Conservation (phyloP, 352 stramenopile genomes). For the Pythium chondricola region DNA sequence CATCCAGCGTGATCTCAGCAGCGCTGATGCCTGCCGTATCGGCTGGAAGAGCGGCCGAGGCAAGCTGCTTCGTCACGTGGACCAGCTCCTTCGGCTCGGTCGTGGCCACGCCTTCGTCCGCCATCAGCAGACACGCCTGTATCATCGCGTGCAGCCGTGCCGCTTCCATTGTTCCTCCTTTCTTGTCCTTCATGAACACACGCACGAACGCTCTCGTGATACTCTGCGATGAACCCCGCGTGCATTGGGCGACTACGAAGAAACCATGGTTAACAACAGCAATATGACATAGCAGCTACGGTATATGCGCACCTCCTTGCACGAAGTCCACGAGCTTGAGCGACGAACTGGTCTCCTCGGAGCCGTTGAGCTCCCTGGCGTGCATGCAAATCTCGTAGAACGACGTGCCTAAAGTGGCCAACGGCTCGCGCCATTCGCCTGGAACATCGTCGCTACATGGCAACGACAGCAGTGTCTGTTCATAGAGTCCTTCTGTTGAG, state of each 20-base stretch:
- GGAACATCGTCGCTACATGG: conserved; percentile 22
- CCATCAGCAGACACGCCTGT: conserved; percentile 48
- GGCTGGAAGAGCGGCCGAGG: conserved; percentile 30
- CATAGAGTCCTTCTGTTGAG: no score
- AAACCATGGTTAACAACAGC: no score
- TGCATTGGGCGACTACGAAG: conserved; percentile 51
- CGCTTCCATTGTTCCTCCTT: conserved; percentile 25
- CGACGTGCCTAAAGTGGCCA: conserved; percentile 25
- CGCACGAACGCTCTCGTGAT: conserved; percentile 47
- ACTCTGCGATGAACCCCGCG: conserved; percentile 53
- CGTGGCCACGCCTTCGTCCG: conserved; percentile 18
- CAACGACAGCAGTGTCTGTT: conserved; percentile 41
- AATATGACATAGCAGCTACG: neutral
- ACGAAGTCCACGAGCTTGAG: conserved; percentile 50
- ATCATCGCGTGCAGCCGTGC: conserved; percentile 38
- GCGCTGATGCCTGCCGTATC: conserved; percentile 9
- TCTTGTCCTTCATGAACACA: conserved; percentile 38
- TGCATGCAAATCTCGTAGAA: conserved; percentile 56
- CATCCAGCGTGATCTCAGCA: conserved; percentile 36
- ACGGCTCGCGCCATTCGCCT: conserved; percentile 19
- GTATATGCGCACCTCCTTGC: conserved; percentile 48
- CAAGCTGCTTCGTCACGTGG: conserved; percentile 35
- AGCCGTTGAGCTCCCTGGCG: conserved; percentile 20
- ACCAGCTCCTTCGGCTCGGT: conserved; percentile 27
- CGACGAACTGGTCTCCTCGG: neutral